Conservation (phyloP, 2,329 filamentous ascomycete genomes). For the Tetracladium maxilliforme region DNA sequence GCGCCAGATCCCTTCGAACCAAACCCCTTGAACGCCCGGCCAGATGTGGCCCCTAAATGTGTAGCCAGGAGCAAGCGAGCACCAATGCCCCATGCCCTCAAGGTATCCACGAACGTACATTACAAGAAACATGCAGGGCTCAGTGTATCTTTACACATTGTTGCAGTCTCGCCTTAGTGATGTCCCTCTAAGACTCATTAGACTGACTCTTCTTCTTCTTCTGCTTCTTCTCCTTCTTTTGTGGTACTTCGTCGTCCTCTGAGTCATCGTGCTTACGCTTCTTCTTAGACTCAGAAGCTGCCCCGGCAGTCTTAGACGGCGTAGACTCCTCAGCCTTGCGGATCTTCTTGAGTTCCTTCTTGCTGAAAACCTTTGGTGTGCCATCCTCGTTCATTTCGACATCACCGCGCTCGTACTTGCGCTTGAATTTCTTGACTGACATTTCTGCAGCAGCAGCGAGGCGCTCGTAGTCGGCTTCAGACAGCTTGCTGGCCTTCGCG, state of each 20-base stretch:
- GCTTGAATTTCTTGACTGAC: constrained; percentile 62
- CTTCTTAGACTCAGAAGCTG: constrained; percentile 34
- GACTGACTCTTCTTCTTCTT: constrained; percentile 36
- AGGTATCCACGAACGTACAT: no score
- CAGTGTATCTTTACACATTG: no score
- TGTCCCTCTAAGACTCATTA: no score
- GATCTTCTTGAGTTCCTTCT: constrained; percentile 63
- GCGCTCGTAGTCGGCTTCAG: constrained; percentile 14
- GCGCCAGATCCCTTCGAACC: no score
- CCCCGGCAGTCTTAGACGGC: constrained; percentile 35
- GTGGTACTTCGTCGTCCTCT: constrained; percentile 41
- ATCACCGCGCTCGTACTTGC: constrained; percentile 64
- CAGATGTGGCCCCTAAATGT: no score
- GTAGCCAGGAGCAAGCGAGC: no score
- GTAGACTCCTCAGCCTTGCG: constrained; percentile 47
- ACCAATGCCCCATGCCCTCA: no score
- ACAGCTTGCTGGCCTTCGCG: constrained; percentile 9
- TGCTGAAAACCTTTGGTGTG: constrained; percentile 51
- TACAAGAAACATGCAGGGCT: no score
- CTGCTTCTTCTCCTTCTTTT: constrained; percentile 49
- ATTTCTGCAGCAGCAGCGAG: constrained; percentile 53
- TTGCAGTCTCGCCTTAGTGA: no score
- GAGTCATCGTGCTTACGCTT: constrained; percentile 47
- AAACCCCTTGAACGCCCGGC: no score
- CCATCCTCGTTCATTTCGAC: constrained; percentile 52